phyloP scores from a whole-genome alignment of 2,329 filamentous ascomycete genomes.

The Simplicillium aogashimaense region DNA sequence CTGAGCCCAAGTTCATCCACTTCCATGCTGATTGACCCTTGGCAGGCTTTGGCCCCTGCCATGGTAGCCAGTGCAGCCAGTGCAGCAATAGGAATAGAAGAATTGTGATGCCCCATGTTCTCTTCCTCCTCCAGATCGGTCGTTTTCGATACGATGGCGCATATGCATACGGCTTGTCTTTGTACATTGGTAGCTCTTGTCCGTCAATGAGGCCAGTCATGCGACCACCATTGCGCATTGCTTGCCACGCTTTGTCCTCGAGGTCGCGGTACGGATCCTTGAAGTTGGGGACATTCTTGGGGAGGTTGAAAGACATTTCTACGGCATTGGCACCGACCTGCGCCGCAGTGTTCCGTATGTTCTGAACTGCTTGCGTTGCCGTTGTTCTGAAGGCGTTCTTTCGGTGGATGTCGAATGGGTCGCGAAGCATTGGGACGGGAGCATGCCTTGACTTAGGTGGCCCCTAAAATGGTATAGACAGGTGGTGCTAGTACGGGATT shows the following conservation, averaged over 20 bases:
- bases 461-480: too few relatives aligned
- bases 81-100: slow-evolving; percentile 54
- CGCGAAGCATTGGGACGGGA: slow-evolving; percentile 23
- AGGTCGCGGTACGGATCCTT: slow-evolving; percentile 51
- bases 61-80: slow-evolving; percentile 54
- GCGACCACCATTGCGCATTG: slow-evolving; percentile 39
- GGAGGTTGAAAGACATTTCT: slow-evolving; percentile 57
- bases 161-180: slow-evolving; percentile 89
- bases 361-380: slow-evolving; percentile 31
- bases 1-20: slow-evolving; percentile 45
- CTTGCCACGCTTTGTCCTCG: slow-evolving; percentile 58
- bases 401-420: slow-evolving; percentile 33
- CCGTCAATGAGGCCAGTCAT: slow-evolving; percentile 55
- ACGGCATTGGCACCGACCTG: slow-evolving; percentile 38
- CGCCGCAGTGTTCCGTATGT: slow-evolving; percentile 36
- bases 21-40: slow-evolving; percentile 36
- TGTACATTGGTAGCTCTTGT: slow-evolving; percentile 77
- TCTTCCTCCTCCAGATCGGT: slow-evolving; percentile 54
- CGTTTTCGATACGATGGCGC: slow-evolving; percentile 47
- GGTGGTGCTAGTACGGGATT: slow-evolving; percentile 1
- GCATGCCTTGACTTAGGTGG: too few relatives aligned
- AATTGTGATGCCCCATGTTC: slow-evolving; percentile 41
- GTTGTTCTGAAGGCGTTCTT: slow-evolving; percentile 38
- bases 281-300: slow-evolving; percentile 62
- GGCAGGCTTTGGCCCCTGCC: slow-evolving; percentile 23